phyloP scores from a whole-genome alignment of 495 filamentous ascomycete genomes.

The Lepraria neglecta region DNA sequence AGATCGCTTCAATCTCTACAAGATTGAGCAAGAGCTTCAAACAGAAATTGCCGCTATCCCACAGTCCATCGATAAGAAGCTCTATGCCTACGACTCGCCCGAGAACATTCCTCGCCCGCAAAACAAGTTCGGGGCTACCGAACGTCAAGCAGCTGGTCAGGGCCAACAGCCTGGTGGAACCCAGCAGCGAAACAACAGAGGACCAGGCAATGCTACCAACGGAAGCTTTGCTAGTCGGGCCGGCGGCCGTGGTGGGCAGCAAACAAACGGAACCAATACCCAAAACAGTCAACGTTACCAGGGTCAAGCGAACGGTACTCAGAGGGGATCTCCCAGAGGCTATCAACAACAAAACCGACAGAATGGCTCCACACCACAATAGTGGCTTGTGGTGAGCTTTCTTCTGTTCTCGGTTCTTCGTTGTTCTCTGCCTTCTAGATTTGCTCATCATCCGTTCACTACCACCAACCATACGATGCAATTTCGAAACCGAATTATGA shows the following conservation, averaged over 20 bases:
- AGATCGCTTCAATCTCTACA: conserved; percentile 97
- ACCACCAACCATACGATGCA: neutral
- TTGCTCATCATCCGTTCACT: neutral
- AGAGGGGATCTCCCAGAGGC: conserved; percentile 18
- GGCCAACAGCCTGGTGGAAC: conserved; percentile 20
- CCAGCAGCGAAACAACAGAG: conserved; percentile 15
- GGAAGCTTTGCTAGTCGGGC: conserved; percentile 17
- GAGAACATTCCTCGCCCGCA: conserved; percentile 83
- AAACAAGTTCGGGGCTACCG: conserved; percentile 25
- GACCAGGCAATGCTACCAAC: conserved; percentile 14
- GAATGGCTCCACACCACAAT: conserved; percentile 22
- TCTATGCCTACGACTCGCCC: conserved; percentile 96
- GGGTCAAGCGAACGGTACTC: conserved; percentile 19
- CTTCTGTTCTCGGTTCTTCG: neutral
- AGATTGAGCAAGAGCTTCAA: conserved; percentile 93
- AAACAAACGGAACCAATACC: conserved; percentile 18
- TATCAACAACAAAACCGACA: conserved; percentile 20
- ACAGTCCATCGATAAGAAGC: conserved; percentile 87
- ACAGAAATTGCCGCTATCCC: conserved; percentile 98
- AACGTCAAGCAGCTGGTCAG: conserved; percentile 27
- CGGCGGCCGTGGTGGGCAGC: conserved; percentile 17
- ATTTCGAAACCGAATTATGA: conserved; percentile 7
- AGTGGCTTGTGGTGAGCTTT: neutral
- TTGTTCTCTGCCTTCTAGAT: conserved; percentile 5
- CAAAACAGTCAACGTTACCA: conserved; percentile 17